Base-by-base conservation (phyloP, 208 protist species). In the Kentomonas sorsogonicus region DNA sequence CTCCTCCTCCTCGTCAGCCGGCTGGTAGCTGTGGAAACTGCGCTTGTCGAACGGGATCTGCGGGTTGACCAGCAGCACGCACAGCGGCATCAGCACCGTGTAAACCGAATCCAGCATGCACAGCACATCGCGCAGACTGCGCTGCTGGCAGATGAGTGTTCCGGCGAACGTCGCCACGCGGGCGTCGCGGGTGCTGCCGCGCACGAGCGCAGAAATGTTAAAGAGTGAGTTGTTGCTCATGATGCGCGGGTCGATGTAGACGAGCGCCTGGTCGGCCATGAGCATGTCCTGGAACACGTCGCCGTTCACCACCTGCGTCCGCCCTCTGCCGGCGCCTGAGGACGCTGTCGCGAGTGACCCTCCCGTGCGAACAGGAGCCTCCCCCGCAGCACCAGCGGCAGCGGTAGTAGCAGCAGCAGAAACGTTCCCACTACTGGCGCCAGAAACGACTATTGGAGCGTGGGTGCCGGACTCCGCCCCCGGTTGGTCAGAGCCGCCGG, bases 241-340 rank as follows among this genome's bases (percentile, higher is more conserved):
- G 53, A 95, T 69, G 0, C 88, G 74, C 3, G 88, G 77, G 61
- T 95, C 88, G 31, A 95, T 71, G 57, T 77, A 87, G 25, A 95
- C 72, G 11, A 66, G 48, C 15, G 84, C 76, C 25, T 79, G 52
- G 6, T 54, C 69, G 0, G 69, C 64, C 3, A 79, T 69, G 44
- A 77, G 66, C 41, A 72, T 54, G 56, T 74, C 70, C n/a, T 36
- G 29, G 36, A 30, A 30, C 1, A 53, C 29, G 22, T 61, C 55
- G 20, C 55, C 45, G 1, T 5, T 18, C 3, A n/a, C n/a, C n/a
- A n/a, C n/a, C n/a, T n/a, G n/a, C n/a, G n/a, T n/a, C n/a, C n/a
- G n/a, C n/a, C n/a, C n/a, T n/a, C n/a, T n/a, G n/a, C n/a, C n/a
- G n/a, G n/a, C n/a, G n/a, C n/a, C n/a, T n/a, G n/a, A n/a, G n/a